Base-by-base conservation (phyloP, 2,329 filamentous ascomycete genomes). In the Dryadomyces sulphureus region DNA sequence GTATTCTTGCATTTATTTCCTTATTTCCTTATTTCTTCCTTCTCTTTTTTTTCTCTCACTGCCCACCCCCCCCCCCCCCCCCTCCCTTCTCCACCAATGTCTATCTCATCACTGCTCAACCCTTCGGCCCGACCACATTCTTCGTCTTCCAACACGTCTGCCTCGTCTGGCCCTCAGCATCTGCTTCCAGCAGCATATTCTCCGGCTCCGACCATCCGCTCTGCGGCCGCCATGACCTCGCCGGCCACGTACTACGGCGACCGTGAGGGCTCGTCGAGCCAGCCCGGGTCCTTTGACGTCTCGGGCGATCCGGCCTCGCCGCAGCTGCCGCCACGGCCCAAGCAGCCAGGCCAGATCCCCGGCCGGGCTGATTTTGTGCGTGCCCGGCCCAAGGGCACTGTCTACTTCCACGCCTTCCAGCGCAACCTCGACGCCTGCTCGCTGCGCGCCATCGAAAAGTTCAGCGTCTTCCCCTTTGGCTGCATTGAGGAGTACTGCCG, bases 381-480 rank as follows among this genome's bases (percentile, higher is more conserved):
- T 2, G 44, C 49, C 1, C 42, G 36, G 2, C 67, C 76, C 27
- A 77, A 78, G 51, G 85, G 83, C 3, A 65, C 72, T 24, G 69
- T 93, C 53, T 81, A 81, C 57, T 94, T 81, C 57, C 73, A 73
- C 17, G 85, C 89, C 1, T 81, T 77, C 57, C 85, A 94, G 57
- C 21, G 32, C 1, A 66, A 72, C 41, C 62, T 81, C 27, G 73
- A 82, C 52, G 68, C 73, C 21, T 59, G 66, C 20, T 67, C 82
- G 16, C 63, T 70, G 9, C 63, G 65, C 14, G 69, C 80, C 51
- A 74, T 92, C 50, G 64, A 65, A 35, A 67, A 66, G 35, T 90
- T 83, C 57, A 67, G 74, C 16, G 68, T 95, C 45, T 73, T 70
- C 46, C 83, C 85, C 1, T 67, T 79, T 53, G 75, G 76, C 2